Base-by-base conservation (phyloP, 2,329 filamentous ascomycete species). In the Pseudogymnoascus sp. region DNA sequence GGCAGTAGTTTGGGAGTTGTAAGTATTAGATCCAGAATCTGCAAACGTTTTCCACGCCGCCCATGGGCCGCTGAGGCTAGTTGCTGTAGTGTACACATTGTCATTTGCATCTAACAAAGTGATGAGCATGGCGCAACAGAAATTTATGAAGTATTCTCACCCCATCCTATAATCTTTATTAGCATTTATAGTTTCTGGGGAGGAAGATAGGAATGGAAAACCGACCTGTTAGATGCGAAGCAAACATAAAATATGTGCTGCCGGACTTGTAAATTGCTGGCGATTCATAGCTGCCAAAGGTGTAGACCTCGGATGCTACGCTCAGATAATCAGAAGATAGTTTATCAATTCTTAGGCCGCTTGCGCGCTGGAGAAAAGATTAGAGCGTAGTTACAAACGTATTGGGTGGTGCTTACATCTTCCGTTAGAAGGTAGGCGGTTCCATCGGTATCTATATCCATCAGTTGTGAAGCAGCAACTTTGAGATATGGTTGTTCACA, bases 181-280 rank as follows among this genome's bases (percentile, higher is more conserved):
- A 39, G 57, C 25, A 20, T 22, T 25, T 57, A 59, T 16, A 22
- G 9, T 25, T 18, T 20, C 3, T 54, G 7, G n/a, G 28, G 28
- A 33, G n/a, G 12, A 9, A 16, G 28, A 33, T 18, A 9, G n/a
- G 30, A 33, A 12, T 8, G n/a, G 8, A 63, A 69, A 67, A 58
- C 70, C 67, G 70, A 30, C 81, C 80, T 0, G 79, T 82, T 11
- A 83, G 69, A 43, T 79, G 75, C 0, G 81, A 85, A 2, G 81
- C 85, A 67, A 89, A 87, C 74, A 88, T 82, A 71, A 82, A 88
- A 71, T 87, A 89, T 0, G 79, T 78, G 1, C 78, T 80, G 12
- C 80, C 76, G 6, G 79, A 78, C 71, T 88, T 88, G 61, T 86
- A 70, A 36, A 89, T 75, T 0, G 86, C 85, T 0, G 86, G 86